These are phyloP conservation scores for Nemania bipapillata DNA, from an alignment of 2,329 filamentous ascomycete genomes.

Conservation along the genomic window DNA sequence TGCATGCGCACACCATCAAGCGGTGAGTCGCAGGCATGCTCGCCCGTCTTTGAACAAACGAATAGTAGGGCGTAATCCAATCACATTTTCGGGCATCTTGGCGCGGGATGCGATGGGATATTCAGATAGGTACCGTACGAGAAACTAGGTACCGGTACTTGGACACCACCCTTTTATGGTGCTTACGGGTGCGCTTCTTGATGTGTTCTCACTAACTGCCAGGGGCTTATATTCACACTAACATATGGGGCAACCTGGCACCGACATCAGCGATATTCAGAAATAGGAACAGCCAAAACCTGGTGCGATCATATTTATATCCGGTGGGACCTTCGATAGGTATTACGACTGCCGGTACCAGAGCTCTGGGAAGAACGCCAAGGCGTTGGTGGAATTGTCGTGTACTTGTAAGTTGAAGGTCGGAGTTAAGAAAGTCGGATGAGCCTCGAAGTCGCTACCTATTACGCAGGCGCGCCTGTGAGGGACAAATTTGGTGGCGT, in stretches of 20 bases:
- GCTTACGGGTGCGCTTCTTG: not conserved
- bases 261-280: not conserved
- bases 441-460: not conserved
- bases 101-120: slow-evolving; percentile 29
- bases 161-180: not conserved
- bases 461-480: slow-evolving; percentile 6
- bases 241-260: not conserved
- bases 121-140: not conserved
- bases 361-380: slow-evolving; percentile 28
- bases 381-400: slow-evolving; percentile 13
- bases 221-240: not conserved
- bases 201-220: not conserved
- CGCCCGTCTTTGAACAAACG: slow-evolving; percentile 21
- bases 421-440: not conserved
- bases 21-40: slow-evolving; percentile 33
- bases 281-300: slow-evolving; percentile 11
- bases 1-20: slow-evolving; percentile 36
- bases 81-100: slow-evolving; percentile 13
- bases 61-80: slow-evolving; percentile 19
- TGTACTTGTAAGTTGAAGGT: too few relatives aligned
- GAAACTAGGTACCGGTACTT: slow-evolving; percentile 3
- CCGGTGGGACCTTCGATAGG: not conserved
- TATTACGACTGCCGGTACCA: slow-evolving; percentile 29
- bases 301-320: not conserved
- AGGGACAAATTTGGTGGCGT: slow-evolving; percentile 6